Conservation (phyloP, 371 early-diverging fungal species). For the Funneliformis caledonium region DNA sequence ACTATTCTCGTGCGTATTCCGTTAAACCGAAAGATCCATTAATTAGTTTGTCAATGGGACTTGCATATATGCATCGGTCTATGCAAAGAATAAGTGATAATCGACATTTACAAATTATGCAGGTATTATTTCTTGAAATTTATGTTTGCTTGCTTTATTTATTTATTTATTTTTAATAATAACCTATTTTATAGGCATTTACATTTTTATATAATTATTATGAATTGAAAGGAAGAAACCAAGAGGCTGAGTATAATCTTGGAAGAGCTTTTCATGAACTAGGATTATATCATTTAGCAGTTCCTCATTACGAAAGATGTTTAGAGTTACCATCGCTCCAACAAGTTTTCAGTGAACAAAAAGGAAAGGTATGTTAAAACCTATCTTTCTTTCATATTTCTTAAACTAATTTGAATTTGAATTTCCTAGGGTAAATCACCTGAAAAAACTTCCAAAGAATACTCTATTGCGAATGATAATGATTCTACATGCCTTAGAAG, state of each 20-base stretch:
- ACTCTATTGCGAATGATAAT: conserved; percentile 49
- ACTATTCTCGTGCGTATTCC: conserved; percentile 64
- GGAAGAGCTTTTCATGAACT: conserved; percentile 87
- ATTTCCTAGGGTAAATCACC: neutral
- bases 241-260: conserved; percentile 86
- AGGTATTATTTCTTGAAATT: conserved; percentile 46
- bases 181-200: conserved; percentile 55
- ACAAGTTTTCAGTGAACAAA: neutral
- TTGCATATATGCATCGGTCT: conserved; percentile 65
- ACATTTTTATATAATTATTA: conserved; percentile 72
- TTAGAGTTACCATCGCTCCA: conserved; percentile 58
- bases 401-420: neutral
- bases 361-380: conserved; percentile 4
- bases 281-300: conserved; percentile 78
- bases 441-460: neutral
- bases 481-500: conserved; percentile 57
- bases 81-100: conserved; percentile 73
- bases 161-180: neutral
- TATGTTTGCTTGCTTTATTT: neutral
- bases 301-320: conserved; percentile 79
- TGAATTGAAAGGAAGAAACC: conserved; percentile 55
- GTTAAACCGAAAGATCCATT: conserved; percentile 67
- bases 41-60: conserved; percentile 64
- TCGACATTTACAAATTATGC: conserved; percentile 69
- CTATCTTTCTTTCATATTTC: neutral